phyloP scores from a whole-genome alignment of 371 early-diverging fungal genomes.

The Mortierella sp. region DNA sequence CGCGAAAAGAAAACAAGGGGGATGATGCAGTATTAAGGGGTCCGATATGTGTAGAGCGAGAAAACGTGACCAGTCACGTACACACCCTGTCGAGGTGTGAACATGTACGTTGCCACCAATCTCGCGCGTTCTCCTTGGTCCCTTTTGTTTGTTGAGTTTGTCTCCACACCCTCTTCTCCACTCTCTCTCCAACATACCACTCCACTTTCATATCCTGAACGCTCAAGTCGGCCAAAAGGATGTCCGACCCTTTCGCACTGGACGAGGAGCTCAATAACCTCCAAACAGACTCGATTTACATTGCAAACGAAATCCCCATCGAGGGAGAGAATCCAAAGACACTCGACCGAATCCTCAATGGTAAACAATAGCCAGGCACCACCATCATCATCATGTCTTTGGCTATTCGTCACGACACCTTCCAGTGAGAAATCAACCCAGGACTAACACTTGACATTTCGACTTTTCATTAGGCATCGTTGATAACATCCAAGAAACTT shows the following conservation, averaged over 20 bases:
- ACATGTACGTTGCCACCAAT: slow-evolving; percentile 30
- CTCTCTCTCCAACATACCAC: background rate
- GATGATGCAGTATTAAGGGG: background rate
- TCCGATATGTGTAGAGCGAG: background rate
- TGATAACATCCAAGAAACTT: slow-evolving; percentile 71
- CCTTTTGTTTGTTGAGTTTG: background rate
- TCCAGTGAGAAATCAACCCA: background rate
- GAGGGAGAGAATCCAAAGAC: slow-evolving; percentile 69
- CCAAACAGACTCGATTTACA: slow-evolving; percentile 72
- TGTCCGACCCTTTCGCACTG: slow-evolving; percentile 69
- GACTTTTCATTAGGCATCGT: slow-evolving; percentile 65
- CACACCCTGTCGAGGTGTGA: background rate
- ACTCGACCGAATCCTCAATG: slow-evolving; percentile 66
- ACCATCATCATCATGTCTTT: background rate
- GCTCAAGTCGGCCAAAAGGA: background rate
- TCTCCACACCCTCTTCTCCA: background rate
- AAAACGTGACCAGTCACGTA: slow-evolving; percentile 15
- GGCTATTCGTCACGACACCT: background rate
- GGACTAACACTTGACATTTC: background rate
- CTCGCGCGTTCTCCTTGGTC: background rate
- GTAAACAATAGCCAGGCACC: slow-evolving; percentile 31
- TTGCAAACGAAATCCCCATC: slow-evolving; percentile 72
- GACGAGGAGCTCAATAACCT: slow-evolving; percentile 81
- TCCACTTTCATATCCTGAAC: background rate
- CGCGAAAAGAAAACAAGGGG: slow-evolving; percentile 19